Percentiles rank a stretch among this genome's conserved stretches.
Conservation (phyloP, 768 basidiomycete genomes). For the Strobilomyces confusus region DNA sequence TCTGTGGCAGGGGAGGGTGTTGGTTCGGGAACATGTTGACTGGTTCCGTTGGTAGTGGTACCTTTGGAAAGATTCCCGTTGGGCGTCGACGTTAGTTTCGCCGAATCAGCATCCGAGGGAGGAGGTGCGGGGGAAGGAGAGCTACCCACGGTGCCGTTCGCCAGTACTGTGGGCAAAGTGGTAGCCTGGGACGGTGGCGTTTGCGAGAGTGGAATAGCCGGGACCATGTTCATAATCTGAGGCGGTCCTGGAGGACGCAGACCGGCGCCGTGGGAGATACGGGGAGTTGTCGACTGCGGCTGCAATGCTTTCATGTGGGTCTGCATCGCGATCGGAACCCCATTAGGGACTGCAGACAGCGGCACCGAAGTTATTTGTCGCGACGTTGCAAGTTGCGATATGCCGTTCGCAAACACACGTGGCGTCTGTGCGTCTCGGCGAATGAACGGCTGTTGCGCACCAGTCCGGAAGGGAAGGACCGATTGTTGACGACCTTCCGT, state of each 20-base stretch:
- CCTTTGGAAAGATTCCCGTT: slow-evolving; percentile 28
- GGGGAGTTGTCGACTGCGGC: slow-evolving; percentile 46
- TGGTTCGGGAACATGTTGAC: slow-evolving; percentile 23
- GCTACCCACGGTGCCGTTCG: slow-evolving; percentile 34
- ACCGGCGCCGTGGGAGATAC: slow-evolving; percentile 47
- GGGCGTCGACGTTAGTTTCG: slow-evolving; percentile 14
- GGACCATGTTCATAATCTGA: slow-evolving; percentile 35
- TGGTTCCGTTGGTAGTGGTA: slow-evolving; percentile 25
- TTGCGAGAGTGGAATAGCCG: slow-evolving; percentile 26
- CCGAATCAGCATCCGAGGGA: slow-evolving; percentile 43
- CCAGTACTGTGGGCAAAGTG: slow-evolving; percentile 17
- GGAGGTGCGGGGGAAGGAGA: slow-evolving; percentile 32
- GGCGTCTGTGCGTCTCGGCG: slow-evolving; percentile 26
- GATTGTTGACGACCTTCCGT: slow-evolving; percentile 50
- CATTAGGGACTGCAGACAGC: slow-evolving; percentile 34
- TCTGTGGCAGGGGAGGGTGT: slow-evolving; percentile 14
- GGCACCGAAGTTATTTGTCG: slow-evolving; percentile 22
- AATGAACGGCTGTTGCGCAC: slow-evolving; percentile 26
- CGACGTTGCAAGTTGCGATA: slow-evolving; percentile 21
- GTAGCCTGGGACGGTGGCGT: slow-evolving; percentile 35
- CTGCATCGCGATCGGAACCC: slow-evolving; percentile 55
- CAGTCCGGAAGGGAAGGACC: slow-evolving; percentile 45
- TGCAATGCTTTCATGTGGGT: slow-evolving; percentile 61
- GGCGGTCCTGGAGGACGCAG: slow-evolving; percentile 31
- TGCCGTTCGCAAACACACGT: slow-evolving; percentile 23